A percentile compares a stretch with the other conserved stretches of the same genome.
These are phyloP conservation scores for Chlorencoelia australis DNA, from an alignment of 2,329 filamentous ascomycete species.

Conservation along the genomic window DNA sequence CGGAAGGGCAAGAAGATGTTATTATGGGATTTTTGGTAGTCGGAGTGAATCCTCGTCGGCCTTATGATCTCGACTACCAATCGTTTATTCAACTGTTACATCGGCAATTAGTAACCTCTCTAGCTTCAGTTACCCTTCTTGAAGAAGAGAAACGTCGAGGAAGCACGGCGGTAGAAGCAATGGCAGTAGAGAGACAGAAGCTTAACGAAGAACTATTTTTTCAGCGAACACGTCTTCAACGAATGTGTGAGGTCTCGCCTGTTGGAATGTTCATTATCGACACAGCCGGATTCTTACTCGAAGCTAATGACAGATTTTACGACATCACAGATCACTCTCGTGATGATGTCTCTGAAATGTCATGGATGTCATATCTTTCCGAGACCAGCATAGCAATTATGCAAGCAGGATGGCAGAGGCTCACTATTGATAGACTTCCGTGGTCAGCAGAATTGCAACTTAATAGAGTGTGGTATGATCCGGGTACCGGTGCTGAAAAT, in stretches of 20 bases:
- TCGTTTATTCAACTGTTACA: slow-evolving; percentile 65
- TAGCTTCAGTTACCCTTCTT: slow-evolving; percentile 72
- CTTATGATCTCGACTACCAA: slow-evolving; percentile 69
- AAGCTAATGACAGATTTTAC: slow-evolving; percentile 72
- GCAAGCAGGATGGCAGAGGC: slow-evolving; percentile 48
- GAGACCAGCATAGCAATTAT: slow-evolving; percentile 50
- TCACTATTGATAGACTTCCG: slow-evolving; percentile 50
- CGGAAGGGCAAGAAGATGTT: slow-evolving; percentile 46
- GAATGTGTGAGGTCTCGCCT: slow-evolving; percentile 74
- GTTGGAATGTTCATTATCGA: slow-evolving; percentile 81
- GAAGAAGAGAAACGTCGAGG: slow-evolving; percentile 71
- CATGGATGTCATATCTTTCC: slow-evolving; percentile 61
- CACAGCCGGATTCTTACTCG: slow-evolving; percentile 56
- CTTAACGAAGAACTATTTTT: slow-evolving; percentile 21
- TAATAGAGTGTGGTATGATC: slow-evolving; percentile 46
- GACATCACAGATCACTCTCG: slow-evolving; percentile 58
- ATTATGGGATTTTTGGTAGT: slow-evolving; percentile 36
- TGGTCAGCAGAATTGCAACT: slow-evolving; percentile 65
- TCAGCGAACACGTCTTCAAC: slow-evolving; percentile 25
- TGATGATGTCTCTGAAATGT: slow-evolving; percentile 45
- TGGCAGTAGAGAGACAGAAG: slow-evolving; percentile 47
- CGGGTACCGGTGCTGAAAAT: slow-evolving; percentile 45
- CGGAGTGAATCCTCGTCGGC: slow-evolving; percentile 61
- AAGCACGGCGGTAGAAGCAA: slow-evolving; percentile 60
- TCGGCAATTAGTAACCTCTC: slow-evolving; percentile 65